Evolutionary conservation across 331 rosid genomes (phyloP).

Genomic region (Pyrus hybrid): DNA sequence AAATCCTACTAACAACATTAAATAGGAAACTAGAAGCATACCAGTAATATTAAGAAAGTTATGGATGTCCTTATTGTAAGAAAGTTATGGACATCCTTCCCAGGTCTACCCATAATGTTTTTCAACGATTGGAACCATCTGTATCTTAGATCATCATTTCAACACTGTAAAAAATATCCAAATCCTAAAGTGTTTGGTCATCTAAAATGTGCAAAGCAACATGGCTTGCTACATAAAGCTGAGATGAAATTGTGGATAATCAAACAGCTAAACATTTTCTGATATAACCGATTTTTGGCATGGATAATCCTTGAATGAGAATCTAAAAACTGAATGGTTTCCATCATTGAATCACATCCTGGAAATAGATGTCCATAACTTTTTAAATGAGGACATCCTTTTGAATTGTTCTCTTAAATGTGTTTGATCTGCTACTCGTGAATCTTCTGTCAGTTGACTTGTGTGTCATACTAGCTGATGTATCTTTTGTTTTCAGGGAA

Average conservation of each 20-base stretch:
- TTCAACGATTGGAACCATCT: not conserved
- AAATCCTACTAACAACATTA: not conserved
- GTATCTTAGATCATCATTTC: not conserved
- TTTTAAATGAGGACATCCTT: not conserved
- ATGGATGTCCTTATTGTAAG: not conserved
- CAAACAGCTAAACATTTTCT: not conserved
- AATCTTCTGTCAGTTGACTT: not conserved
- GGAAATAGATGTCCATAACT: not conserved
- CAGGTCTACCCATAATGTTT: not conserved
- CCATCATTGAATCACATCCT: not conserved
- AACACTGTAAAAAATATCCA: not conserved
- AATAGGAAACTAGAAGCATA: not conserved
- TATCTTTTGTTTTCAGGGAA: slow-evolving; percentile 59
- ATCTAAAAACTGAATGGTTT: not conserved
- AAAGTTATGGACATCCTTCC: not conserved
- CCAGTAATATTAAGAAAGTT: not conserved
- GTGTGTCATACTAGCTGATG: slow-evolving; percentile 13
- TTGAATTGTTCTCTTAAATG: not conserved
- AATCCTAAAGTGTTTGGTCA: not conserved
- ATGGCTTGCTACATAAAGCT: not conserved
- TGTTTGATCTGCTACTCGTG: not conserved
- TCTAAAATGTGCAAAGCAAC: not conserved
- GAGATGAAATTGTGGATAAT: not conserved
- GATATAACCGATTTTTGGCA: not conserved
- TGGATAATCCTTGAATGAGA: not conserved